Evolutionary conservation across 176 grass and related monocot species (phyloP), one percentile per base, ranked within the genome.

Genomic region (Stipa capillata): DNA sequence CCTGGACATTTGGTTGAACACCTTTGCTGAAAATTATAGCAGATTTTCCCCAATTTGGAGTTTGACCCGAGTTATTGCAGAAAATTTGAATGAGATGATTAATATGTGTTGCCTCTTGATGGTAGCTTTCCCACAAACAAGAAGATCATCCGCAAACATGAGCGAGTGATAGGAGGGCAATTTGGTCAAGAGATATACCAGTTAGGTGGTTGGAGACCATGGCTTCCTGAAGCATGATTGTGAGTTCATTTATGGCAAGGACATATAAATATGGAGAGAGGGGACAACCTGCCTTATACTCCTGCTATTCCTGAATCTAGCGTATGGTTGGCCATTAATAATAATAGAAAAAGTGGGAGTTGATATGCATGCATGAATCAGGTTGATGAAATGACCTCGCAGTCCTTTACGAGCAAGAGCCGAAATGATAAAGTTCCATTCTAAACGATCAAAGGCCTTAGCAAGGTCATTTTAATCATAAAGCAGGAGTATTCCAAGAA

Each of bases 101-200:
- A 0, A 59, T 59, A 1, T 1, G 1, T 0, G 0, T 5, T 0
- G 11, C 56, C 2, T 59, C 56, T 29, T n/a, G n/a, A n/a, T n/a
- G n/a, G n/a, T n/a, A n/a, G n/a, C n/a, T n/a, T n/a, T n/a, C n/a
- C n/a, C n/a, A n/a, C n/a, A n/a, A n/a, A n/a, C n/a, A n/a, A n/a
- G n/a, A n/a, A 61, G 28, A 61, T 61, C 28, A 7, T 61, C 28
- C 2, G 58, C 58, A 61, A 32, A 61, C 1, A 61, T 8, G 0
- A 61, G 1, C 0, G 58, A 61, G 0, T 61, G 58, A 61, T 61
- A 0, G 2, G 27, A 1, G 58, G 58, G 0, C 58, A 13, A 5
- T 32, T 6, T 1, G 61, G 61, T 0, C 34, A 0, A 39, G 8
- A 1, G 32, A 10, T 0, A 65, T 37, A n/a, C n/a, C n/a, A n/a